Percentiles rank a stretch among this genome's conserved stretches.
Conservation (phyloP, 768 basidiomycete genomes). For the Leucogyrophana mollusca region DNA sequence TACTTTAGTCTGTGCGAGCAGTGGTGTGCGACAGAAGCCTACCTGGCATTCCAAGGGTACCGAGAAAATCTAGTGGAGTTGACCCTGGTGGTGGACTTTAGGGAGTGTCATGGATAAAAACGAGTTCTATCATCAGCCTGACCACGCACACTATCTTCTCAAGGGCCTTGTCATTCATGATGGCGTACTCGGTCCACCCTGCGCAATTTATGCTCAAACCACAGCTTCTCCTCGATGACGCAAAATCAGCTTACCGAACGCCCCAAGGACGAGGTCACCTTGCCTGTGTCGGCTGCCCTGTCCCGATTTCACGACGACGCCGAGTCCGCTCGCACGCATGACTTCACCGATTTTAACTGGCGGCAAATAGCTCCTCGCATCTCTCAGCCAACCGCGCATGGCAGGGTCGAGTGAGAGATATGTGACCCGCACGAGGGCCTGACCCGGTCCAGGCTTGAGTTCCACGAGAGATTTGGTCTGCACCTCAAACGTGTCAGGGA, state of each 20-base stretch:
- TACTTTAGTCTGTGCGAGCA: neutral
- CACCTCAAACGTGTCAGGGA: slow-evolving; percentile 69
- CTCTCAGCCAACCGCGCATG: slow-evolving; percentile 82
- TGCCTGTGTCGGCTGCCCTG: slow-evolving; percentile 50
- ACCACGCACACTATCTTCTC: slow-evolving; percentile 54
- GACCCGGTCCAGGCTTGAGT: slow-evolving; percentile 48
- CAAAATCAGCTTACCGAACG: slow-evolving; percentile 47
- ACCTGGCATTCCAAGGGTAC: slow-evolving; percentile 77
- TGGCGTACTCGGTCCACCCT: slow-evolving; percentile 81
- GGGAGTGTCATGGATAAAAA: neutral
- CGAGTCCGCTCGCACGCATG: slow-evolving; percentile 74
- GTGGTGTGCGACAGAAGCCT: slow-evolving; percentile 14
- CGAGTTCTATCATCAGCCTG: neutral
- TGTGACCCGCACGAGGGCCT: slow-evolving; percentile 74
- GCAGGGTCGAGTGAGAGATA: slow-evolving; percentile 86
- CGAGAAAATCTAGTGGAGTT: slow-evolving; percentile 74
- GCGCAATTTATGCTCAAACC: neutral
- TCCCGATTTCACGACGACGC: slow-evolving; percentile 61
- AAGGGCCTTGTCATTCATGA: slow-evolving; percentile 53
- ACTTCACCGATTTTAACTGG: slow-evolving; percentile 74
- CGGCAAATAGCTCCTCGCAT: slow-evolving; percentile 66
- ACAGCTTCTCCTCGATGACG: neutral
- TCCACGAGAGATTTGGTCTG: slow-evolving; percentile 50
- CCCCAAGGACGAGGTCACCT: slow-evolving; percentile 70
- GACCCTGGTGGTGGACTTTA: slow-evolving; percentile 58